Base-by-base conservation (phyloP, 2,329 filamentous ascomycete genomes). In the Aspergillus sergii region DNA sequence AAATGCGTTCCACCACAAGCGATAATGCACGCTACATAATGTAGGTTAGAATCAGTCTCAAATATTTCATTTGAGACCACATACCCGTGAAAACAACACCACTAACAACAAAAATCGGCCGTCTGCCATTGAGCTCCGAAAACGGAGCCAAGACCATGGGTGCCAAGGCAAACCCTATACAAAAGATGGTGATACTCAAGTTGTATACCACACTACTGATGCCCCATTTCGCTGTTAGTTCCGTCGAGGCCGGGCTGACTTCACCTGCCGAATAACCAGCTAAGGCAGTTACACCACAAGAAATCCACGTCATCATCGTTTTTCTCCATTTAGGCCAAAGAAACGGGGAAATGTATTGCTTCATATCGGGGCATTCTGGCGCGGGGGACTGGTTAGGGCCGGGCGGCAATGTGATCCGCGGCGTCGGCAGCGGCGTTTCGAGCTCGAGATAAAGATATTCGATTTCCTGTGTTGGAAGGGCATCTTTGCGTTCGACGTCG, bases 101-200 rank as follows among this genome's bases (percentile, higher is more conserved):
- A 10, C 91, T 89, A 1, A 83, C 82, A 28, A 94, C 83, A 71
- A 97, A 95, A 39, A 96, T 91, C 0, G 93, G 92, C 60, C 92
- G 88, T 2, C 94, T 87, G 4, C 94, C 94, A 77, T 95, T 93
- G 74, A 96, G 90, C 78, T 97, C 94, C 0, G 90, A 93, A 68
- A 97, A 90, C 0, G 94, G 94, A 0, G 94, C 94, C 0, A 97
- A 84, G 0, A 92, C 83, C 93, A 97, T 97, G 0, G 94, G 94
- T 0, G 92, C 91, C 28, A 93, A 77, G 0, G 86, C 92, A 69
- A 97, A 97, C 4, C 94, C 93, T 39, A 85, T 72, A 53, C 92
- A 95, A 76, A 95, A 97, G 0, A 88, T 86, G 0, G 93, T 96
- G 64, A 97, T 91, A 39, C 92, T 92, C 1, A 88, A 82, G 6